A percentile compares a stretch with the other conserved stretches of the same genome.
Conservation (phyloP, 768 basidiomycete species). For the Leccinum rimulosum region DNA sequence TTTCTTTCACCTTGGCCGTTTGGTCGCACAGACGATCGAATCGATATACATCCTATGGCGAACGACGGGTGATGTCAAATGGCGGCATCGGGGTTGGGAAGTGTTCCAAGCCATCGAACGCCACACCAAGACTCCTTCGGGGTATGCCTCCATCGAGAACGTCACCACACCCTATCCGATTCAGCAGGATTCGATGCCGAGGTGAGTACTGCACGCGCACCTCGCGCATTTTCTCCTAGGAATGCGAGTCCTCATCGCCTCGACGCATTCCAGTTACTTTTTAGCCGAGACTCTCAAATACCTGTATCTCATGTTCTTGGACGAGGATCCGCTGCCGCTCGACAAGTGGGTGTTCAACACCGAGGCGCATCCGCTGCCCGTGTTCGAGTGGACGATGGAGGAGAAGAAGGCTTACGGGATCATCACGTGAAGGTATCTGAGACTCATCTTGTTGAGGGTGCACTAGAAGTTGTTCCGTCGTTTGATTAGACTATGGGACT, state of each 20-base stretch:
- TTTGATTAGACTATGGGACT: background rate
- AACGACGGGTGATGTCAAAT: slow-evolving; percentile 61
- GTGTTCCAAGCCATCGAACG: slow-evolving; percentile 67
- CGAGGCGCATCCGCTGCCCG: background rate
- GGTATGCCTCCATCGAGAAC: slow-evolving; percentile 55
- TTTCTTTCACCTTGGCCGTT: background rate
- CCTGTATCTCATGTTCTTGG: background rate
- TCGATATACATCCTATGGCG: slow-evolving; percentile 71
- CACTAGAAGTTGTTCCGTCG: background rate
- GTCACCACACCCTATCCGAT: slow-evolving; percentile 42
- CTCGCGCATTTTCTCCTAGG: background rate
- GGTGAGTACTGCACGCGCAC: slow-evolving; percentile 40
- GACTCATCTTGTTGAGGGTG: background rate
- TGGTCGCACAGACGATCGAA: slow-evolving; percentile 57
- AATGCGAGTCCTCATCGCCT: background rate
- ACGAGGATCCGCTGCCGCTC: background rate
- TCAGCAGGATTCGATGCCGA: slow-evolving; percentile 63
- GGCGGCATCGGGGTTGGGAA: slow-evolving; percentile 70
- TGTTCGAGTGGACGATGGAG: background rate
- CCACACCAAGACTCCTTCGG: slow-evolving; percentile 52
- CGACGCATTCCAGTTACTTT: background rate
- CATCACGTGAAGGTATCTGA: background rate
- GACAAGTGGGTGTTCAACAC: background rate
- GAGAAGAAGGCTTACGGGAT: background rate
- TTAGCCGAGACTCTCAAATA: background rate